Evolutionary conservation across 345 rosid species (phyloP).

Genomic region (Pugionium dolabratum): DNA sequence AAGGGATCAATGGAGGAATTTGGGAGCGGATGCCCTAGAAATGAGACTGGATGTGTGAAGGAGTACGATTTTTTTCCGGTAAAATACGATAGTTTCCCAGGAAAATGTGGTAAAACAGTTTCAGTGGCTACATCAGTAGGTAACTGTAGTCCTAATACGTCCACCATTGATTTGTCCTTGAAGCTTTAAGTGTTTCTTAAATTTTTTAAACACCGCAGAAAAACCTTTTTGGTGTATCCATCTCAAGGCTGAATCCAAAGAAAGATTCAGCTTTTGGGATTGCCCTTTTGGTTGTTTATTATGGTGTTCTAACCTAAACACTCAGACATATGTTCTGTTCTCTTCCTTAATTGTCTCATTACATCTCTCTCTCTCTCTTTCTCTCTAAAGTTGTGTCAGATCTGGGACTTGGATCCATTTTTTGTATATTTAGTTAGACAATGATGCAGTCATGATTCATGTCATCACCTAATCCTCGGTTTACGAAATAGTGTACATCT

Average conservation of each 20-base stretch:
- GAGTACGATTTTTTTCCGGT: slow-evolving; percentile 80
- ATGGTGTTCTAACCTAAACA: slow-evolving; percentile 38
- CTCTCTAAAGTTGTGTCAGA: slow-evolving; percentile 44
- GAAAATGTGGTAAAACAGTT: slow-evolving; percentile 37
- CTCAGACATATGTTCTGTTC: slow-evolving; percentile 41
- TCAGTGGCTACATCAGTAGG: slow-evolving; percentile 41
- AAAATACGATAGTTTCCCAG: slow-evolving; percentile 44
- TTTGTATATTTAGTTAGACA: slow-evolving; percentile 41
- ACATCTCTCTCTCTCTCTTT: slow-evolving; percentile 33
- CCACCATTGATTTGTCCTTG: slow-evolving; percentile 83
- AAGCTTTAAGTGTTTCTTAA: slow-evolving; percentile 52
- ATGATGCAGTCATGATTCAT: slow-evolving; percentile 46
- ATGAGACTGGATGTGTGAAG: slow-evolving; percentile 40
- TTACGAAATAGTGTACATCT: slow-evolving; percentile 12
- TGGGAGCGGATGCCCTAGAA: slow-evolving; percentile 42
- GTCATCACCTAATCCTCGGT: slow-evolving; percentile 33
- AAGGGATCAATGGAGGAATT: slow-evolving; percentile 33
- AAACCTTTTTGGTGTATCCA: slow-evolving; percentile 37
- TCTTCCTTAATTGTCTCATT: slow-evolving; percentile 35
- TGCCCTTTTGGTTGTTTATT: slow-evolving; percentile 46
- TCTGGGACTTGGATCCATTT: slow-evolving; percentile 29
- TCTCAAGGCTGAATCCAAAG: slow-evolving; percentile 35
- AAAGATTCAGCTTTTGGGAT: slow-evolving; percentile 39
- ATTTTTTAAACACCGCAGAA: slow-evolving; percentile 12
- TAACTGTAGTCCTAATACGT: slow-evolving; percentile 26